Base-by-base conservation (phyloP, 2,329 filamentous ascomycete genomes). In the Fusarium piperis region DNA sequence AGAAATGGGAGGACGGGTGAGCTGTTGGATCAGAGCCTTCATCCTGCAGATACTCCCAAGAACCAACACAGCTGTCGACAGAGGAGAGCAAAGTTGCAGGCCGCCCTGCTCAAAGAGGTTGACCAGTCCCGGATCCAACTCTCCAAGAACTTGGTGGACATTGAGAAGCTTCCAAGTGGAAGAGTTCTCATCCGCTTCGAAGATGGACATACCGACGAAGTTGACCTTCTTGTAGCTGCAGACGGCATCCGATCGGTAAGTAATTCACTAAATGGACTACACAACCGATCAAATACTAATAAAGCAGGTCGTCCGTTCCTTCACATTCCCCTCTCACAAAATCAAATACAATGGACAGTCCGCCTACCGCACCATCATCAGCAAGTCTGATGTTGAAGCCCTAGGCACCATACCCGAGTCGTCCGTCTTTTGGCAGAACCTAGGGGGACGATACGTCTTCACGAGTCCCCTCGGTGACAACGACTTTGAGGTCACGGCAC, bases 231-330 rank as follows among this genome's bases (percentile, higher is more conserved):
- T 1, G 81, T 89, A 3, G 87, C 86, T 0, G 86, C 85, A 6
- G 85, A 89, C 71, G 85, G 87, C 3, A 87, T 88, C 58, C 82
- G 85, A 63, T 87, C 85, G 6, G 83, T 85, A 51, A 26, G 20
- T 8, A 23, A 18, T 18, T 39, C 16, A 35, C 12, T 26, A 20
- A 26, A 28, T 12, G 6, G 10, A 8, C 20, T 39, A 9, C 8
- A 18, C 2, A 9, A 8, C 13, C 3, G 4, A 9, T 1, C 5
- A 38, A 8, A 3, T n/a, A 0, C 35, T 67, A 10, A 63, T 18
- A 18, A 4, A 4, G 20, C 11, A 84, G 84, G 77, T 81, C 18
- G 81, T 86, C 2, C 77, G 84, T 38, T 79, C 82, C 9, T 74
- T 78, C n/a, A 77, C 82, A 0, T 84, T 84, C 41, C 82, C 82